Percentiles rank a stretch among this genome's conserved stretches.
These are phyloP conservation scores for Chiua virens DNA, from an alignment of 768 basidiomycete species.

Conservation along the genomic window DNA sequence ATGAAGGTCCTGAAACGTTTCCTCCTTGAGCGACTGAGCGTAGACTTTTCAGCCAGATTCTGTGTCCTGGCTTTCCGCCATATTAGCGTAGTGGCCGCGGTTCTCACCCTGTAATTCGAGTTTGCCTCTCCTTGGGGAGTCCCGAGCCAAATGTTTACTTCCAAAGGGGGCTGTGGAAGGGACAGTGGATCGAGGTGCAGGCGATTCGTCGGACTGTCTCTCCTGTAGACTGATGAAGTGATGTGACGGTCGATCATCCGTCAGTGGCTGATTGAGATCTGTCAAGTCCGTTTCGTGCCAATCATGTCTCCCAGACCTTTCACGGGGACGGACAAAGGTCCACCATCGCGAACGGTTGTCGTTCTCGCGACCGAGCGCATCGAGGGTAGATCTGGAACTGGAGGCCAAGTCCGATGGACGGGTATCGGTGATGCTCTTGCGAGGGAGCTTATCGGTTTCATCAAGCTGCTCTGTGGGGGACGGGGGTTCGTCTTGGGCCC, in stretches of 20 bases:
- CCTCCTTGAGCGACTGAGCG: constrained; percentile 33
- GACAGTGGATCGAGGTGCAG: constrained; percentile 21
- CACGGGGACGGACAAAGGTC: constrained; percentile 66
- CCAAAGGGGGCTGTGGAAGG: constrained; percentile 43
- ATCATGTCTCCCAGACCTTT: constrained; percentile 14
- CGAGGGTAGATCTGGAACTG: constrained; percentile 42
- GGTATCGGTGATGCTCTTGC: constrained; percentile 35
- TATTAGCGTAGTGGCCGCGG: constrained; percentile 16
- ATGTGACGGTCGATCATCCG: constrained; percentile 18
- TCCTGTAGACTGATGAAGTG: constrained; percentile 8
- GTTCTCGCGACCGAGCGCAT: constrained; percentile 30
- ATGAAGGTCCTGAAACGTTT: constrained; percentile 66
- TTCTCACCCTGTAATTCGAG: constrained; percentile 6
- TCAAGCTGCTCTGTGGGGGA: constrained; percentile 56
- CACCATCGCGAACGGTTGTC: constrained; percentile 62
- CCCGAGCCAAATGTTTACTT: constrained; percentile 62
- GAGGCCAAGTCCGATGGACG: constrained; percentile 56
- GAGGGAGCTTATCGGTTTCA: constrained; percentile 31
- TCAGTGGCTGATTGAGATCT: not conserved
- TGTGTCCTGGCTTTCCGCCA: constrained; percentile 19
- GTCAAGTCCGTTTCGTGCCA: constrained; percentile 2
- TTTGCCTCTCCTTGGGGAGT: constrained; percentile 52
- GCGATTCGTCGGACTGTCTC: constrained; percentile 23
- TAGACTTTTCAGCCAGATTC: constrained; percentile 32
- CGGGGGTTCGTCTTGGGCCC: constrained; percentile 83